A percentile compares a stretch with the other conserved stretches of the same genome.
Conservation (phyloP, 108 stramenopile species). For the Cyclotella atomus region DNA sequence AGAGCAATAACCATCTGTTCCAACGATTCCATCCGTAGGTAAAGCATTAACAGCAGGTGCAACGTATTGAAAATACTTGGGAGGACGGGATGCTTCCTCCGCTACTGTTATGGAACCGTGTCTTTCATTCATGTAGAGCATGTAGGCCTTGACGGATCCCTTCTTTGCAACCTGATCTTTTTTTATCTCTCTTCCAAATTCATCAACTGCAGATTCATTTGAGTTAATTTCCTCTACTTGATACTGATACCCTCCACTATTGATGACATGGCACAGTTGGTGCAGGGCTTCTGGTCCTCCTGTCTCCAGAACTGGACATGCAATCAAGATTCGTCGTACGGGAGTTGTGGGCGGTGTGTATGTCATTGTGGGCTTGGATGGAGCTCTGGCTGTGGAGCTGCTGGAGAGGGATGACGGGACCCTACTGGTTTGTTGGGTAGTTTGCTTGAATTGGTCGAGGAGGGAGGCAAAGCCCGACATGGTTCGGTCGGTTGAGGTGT, state of each 20-base stretch:
- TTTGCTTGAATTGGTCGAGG: slow-evolving; percentile 44
- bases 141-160: slow-evolving; percentile 21
- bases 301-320: slow-evolving; percentile 56
- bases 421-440: slow-evolving; percentile 10
- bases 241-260: slow-evolving; percentile 25
- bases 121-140: slow-evolving; percentile 42
- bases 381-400: neutral
- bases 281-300: slow-evolving; percentile 67
- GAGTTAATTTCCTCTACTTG: neutral
- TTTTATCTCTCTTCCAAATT: slow-evolving; percentile 31
- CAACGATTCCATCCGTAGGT: slow-evolving; percentile 6
- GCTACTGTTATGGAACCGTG: neutral
- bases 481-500: neutral
- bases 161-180: neutral
- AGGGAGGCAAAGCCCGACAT: slow-evolving; percentile 45
- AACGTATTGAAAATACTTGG: slow-evolving; percentile 35
- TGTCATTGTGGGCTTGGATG: neutral
- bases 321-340: slow-evolving; percentile 47
- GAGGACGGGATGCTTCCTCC: slow-evolving; percentile 5
- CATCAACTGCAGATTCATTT: slow-evolving; percentile 6
- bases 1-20: slow-evolving; percentile 14
- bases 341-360: slow-evolving; percentile 5
- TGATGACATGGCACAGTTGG: slow-evolving; percentile 60
- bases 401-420: neutral
- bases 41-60: slow-evolving; percentile 27